Percentiles rank a stretch among this genome's conserved stretches.
These are phyloP conservation scores for Tuber brumale DNA, from an alignment of 495 filamentous ascomycete genomes.

Conservation along the genomic window DNA sequence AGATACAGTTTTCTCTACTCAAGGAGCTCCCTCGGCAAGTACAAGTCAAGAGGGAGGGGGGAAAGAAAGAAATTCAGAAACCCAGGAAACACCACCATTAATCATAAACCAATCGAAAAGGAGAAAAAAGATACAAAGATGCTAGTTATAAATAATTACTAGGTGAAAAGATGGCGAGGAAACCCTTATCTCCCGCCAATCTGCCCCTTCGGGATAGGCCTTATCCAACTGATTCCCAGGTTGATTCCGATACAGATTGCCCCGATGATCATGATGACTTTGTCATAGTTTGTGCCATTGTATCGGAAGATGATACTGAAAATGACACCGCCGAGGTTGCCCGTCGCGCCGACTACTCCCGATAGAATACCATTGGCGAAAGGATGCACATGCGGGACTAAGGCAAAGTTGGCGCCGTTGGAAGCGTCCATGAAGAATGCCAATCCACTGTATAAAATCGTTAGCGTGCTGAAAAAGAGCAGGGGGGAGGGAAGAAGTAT, in stretches of 20 bases:
- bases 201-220: slow-evolving; percentile 59
- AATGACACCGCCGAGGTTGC: slow-evolving; percentile 78
- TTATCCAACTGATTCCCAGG: slow-evolving; percentile 63
- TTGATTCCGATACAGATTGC: slow-evolving; percentile 65
- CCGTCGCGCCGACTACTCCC: slow-evolving; percentile 68
- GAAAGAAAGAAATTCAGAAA: neutral
- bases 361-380: slow-evolving; percentile 68
- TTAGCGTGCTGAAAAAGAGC: neutral
- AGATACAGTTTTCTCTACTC: neutral
- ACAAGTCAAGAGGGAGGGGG: neutral
- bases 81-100: neutral
- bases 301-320: slow-evolving; percentile 85
- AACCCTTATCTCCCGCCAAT: neutral
- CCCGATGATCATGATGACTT: slow-evolving; percentile 74
- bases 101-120: neutral
- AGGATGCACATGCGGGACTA: slow-evolving; percentile 79
- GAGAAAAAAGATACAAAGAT: neutral
- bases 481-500: neutral
- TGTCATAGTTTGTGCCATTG: slow-evolving; percentile 57
- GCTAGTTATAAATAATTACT: neutral
- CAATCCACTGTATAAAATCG: slow-evolving; percentile 44
- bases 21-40: neutral
- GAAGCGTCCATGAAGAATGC: slow-evolving; percentile 76
- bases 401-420: slow-evolving; percentile 79
- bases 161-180: neutral